Conservation (phyloP, 2,329 filamentous ascomycete genomes). For the Alternaria brassicicola region DNA sequence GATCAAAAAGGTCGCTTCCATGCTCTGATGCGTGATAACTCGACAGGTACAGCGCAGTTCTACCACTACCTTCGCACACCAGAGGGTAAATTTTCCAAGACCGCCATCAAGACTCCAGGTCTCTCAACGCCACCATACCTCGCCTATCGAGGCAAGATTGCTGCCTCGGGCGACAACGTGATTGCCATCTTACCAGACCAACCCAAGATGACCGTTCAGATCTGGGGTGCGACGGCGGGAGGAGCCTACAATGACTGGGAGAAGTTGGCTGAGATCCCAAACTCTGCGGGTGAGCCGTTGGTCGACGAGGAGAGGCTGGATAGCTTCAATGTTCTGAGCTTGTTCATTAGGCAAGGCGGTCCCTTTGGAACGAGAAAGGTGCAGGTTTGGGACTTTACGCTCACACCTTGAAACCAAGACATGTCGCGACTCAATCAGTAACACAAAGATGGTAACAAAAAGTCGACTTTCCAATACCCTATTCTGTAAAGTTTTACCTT, state of each 20-base stretch:
- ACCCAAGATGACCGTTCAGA: conserved; percentile 34
- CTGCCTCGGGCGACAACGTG: conserved; percentile 32
- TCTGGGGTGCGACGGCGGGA: conserved; percentile 39
- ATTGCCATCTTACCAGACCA: conserved; percentile 41
- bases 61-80: conserved; percentile 43
- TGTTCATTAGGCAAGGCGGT: conserved; percentile 45
- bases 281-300: conserved; percentile 40
- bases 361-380: conserved; percentile 41
- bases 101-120: conserved; percentile 35
- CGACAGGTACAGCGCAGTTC: conserved; percentile 34
- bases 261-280: conserved; percentile 37
- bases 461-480: background rate
- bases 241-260: conserved; percentile 40
- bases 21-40: conserved; percentile 56
- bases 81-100: conserved; percentile 40
- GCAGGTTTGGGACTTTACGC: conserved; percentile 44
- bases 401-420: conserved; percentile 3
- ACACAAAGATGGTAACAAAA: background rate
- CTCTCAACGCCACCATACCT: conserved; percentile 42
- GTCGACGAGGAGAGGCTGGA: conserved; percentile 41
- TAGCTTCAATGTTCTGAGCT: conserved; percentile 34
- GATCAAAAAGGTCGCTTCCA: conserved; percentile 56
- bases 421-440: background rate
- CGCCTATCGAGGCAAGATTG: conserved; percentile 42
- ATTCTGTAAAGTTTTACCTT: background rate